These are phyloP conservation scores for Globisporangium sylvaticum DNA, from an alignment of 352 stramenopile genomes.

Conservation along the genomic window DNA sequence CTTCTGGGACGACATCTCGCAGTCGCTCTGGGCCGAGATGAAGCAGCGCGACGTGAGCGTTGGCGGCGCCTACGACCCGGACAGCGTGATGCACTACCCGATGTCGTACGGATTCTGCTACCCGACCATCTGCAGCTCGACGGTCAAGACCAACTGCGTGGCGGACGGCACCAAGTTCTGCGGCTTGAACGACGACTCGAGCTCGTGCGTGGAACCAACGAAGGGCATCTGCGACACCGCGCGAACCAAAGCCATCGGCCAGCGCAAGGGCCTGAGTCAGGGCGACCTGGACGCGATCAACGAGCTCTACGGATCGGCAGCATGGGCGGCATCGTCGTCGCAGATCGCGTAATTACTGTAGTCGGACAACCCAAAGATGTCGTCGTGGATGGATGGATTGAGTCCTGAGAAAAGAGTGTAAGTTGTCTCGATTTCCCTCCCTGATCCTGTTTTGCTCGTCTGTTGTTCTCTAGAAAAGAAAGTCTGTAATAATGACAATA, in stretches of 20 bases:
- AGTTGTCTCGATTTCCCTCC: conserved; percentile 8
- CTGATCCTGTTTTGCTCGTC: conserved; percentile 4
- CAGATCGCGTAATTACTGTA: conserved; percentile 18
- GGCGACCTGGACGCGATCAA: conserved; percentile 44
- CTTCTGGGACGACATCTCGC: conserved; percentile 73
- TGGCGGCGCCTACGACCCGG: conserved; percentile 60
- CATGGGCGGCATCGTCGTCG: conserved; percentile 21
- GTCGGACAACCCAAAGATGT: background rate
- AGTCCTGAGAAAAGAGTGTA: conserved; percentile 11
- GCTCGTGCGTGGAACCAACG: conserved; percentile 56
- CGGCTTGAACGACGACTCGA: conserved; percentile 59
- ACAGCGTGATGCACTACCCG: conserved; percentile 82
- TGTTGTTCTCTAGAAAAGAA: conserved; percentile 11
- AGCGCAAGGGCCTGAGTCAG: conserved; percentile 54
- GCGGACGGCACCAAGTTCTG: conserved; percentile 54
- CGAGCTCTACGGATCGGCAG: conserved; percentile 32
- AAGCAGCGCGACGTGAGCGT: conserved; percentile 62
- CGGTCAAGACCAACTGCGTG: conserved; percentile 46
- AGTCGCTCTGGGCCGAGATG: conserved; percentile 72
- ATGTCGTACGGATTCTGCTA: conserved; percentile 76
- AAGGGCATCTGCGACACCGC: conserved; percentile 49
- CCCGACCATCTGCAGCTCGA: conserved; percentile 41
- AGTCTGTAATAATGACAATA: conserved; percentile 10
- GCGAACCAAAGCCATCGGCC: conserved; percentile 54
- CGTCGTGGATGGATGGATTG: conserved; percentile 3